phyloP scores from a whole-genome alignment of 1,284 basidiomycete genomes.

The Athelia psychrophila region DNA sequence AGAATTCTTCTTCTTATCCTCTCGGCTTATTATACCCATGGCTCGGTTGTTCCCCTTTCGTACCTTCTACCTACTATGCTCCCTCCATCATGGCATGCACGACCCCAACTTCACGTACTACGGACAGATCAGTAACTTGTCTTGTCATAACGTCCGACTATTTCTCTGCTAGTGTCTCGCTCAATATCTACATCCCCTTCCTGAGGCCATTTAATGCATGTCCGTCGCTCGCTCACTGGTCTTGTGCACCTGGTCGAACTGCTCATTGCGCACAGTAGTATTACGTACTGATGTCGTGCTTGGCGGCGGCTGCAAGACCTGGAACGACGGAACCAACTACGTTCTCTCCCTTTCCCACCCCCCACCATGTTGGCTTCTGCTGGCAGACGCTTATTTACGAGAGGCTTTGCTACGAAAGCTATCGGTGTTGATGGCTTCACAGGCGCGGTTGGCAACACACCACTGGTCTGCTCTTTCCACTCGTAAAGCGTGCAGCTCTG shows the following conservation, averaged over 20 bases:
- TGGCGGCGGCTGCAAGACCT: no score
- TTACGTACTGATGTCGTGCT: no score
- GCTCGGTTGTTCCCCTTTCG: constrained; percentile 16
- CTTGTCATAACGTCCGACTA: constrained; percentile 12
- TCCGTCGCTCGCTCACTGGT: no score
- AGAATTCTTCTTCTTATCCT: constrained; percentile 10
- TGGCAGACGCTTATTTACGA: constrained; percentile 28
- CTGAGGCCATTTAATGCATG: no score
- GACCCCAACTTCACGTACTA: constrained; percentile 15
- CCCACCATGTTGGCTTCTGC: constrained; percentile 35
- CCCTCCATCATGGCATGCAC: constrained; percentile 35
- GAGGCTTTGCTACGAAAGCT: constrained; percentile 52
- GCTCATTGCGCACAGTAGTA: no score
- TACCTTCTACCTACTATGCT: constrained; percentile 11
- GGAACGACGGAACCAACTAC: neutral
- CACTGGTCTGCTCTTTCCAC: constrained; percentile 58
- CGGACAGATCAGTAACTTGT: neutral
- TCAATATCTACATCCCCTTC: neutral
- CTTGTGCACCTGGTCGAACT: no score
- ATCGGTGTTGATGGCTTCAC: constrained; percentile 75
- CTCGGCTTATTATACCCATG: constrained; percentile 18
- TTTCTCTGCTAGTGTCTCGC: constrained; percentile 3
- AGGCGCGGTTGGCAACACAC: constrained; percentile 93
- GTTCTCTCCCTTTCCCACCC: neutral
- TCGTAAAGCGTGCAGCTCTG: constrained; percentile 4